These are phyloP conservation scores for Saccharomyces hybrid DNA, from an alignment of 1,139 yeast species.

Conservation along the genomic window DNA sequence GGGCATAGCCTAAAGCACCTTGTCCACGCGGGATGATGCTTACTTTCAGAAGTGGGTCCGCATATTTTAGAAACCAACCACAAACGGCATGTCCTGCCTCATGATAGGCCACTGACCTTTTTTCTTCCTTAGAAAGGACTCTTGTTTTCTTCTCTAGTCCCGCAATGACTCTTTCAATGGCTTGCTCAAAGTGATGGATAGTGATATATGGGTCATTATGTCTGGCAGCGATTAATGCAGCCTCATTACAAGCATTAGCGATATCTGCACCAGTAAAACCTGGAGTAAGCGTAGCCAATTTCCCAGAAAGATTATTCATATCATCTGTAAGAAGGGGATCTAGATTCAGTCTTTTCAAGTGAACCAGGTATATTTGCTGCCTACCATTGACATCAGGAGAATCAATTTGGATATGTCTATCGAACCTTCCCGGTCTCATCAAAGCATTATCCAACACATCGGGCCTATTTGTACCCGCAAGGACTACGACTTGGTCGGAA, in stretches of 20 bases:
- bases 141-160: constrained; percentile 89
- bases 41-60: constrained; percentile 90
- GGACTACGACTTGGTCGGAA: constrained; percentile 86
- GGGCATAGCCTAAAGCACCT: constrained; percentile 97
- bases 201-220: constrained; percentile 59
- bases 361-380: constrained; percentile 83
- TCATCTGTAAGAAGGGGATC: constrained; percentile 24
- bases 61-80: constrained; percentile 87
- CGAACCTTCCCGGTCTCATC: constrained; percentile 95
- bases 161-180: constrained; percentile 94
- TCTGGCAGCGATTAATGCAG: constrained; percentile 94
- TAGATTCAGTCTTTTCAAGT: constrained; percentile 59
- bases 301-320: constrained; percentile 58
- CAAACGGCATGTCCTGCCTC: constrained; percentile 99
- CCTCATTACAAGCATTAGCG: constrained; percentile 94
- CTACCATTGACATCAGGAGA: constrained; percentile 91
- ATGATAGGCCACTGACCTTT: constrained; percentile 86
- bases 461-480: constrained; percentile 95
- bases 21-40: constrained; percentile 95
- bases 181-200: constrained; percentile 80
- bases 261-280: constrained; percentile 98
- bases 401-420: constrained; percentile 85
- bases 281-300: constrained; percentile 91
- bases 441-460: constrained; percentile 89
- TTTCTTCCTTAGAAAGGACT: constrained; percentile 75